Evolutionary conservation across 2,329 filamentous ascomycete species (phyloP).

Genomic region (Aspergillus piperis): DNA sequence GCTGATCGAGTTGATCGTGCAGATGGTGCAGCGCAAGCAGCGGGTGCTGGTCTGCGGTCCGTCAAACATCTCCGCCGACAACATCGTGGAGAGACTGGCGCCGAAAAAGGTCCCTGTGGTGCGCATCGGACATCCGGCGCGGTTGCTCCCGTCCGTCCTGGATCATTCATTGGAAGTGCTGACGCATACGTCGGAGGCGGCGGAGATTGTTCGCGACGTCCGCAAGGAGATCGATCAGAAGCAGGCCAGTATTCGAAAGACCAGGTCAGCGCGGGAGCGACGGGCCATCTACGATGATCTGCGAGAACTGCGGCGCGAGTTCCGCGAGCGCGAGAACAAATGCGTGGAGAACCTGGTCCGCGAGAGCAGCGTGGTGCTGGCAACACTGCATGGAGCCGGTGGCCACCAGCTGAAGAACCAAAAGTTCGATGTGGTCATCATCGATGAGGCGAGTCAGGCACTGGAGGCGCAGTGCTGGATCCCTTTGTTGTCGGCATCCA

Average conservation of each 20-base stretch:
- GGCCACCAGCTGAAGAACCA: slow-evolving; percentile 78
- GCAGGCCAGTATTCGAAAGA: slow-evolving; percentile 85
- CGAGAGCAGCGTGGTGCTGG: slow-evolving; percentile 82
- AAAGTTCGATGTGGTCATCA: slow-evolving; percentile 87
- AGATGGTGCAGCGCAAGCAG: slow-evolving; percentile 72
- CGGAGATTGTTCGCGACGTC: slow-evolving; percentile 84
- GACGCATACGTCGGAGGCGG: slow-evolving; percentile 86
- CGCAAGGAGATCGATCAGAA: slow-evolving; percentile 91
- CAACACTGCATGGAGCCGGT: slow-evolving; percentile 89
- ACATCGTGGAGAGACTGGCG: slow-evolving; percentile 89
- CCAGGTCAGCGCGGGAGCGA: slow-evolving; percentile 75
- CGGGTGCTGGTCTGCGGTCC: slow-evolving; percentile 92
- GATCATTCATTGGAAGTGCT: slow-evolving; percentile 89
- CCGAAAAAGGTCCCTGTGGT: slow-evolving; percentile 84
- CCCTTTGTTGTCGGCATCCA: slow-evolving; percentile 73
- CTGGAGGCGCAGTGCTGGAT: slow-evolving; percentile 98
- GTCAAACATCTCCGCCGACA: slow-evolving; percentile 96
- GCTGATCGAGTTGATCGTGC: slow-evolving; percentile 90
- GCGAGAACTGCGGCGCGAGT: slow-evolving; percentile 84
- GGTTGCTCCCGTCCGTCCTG: slow-evolving; percentile 82
- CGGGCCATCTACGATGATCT: slow-evolving; percentile 82
- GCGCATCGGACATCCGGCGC: slow-evolving; percentile 87
- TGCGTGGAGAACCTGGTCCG: slow-evolving; percentile 76
- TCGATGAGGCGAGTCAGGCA: slow-evolving; percentile 95
- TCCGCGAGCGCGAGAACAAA: slow-evolving; percentile 75